These are phyloP conservation scores for Pisolithus tinctorius DNA, from an alignment of 768 basidiomycete genomes.

Conservation along the genomic window DNA sequence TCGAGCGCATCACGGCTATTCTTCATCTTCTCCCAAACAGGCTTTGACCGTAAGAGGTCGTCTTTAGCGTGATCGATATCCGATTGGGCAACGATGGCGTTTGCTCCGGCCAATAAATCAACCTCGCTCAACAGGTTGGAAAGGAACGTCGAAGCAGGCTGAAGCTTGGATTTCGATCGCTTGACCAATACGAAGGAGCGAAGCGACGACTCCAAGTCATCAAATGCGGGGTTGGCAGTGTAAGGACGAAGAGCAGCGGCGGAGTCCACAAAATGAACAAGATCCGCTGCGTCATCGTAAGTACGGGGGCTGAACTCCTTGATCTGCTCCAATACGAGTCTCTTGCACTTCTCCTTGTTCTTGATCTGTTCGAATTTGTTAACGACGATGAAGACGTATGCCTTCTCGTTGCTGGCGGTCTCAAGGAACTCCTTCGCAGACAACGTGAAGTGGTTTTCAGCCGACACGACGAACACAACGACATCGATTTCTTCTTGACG, in stretches of 20 bases:
- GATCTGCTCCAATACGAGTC: slow-evolving; percentile 89
- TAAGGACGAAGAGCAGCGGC: slow-evolving; percentile 63
- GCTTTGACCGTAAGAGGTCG: slow-evolving; percentile 63
- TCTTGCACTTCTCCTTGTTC: slow-evolving; percentile 89
- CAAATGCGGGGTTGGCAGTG: slow-evolving; percentile 65
- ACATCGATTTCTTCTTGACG: slow-evolving; percentile 98
- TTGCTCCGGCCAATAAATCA: slow-evolving; percentile 79
- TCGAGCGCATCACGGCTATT: slow-evolving; percentile 67
- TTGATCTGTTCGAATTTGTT: slow-evolving; percentile 96
- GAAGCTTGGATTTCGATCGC: slow-evolving; percentile 92
- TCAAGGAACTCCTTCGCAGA: slow-evolving; percentile 91
- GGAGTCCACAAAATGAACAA: slow-evolving; percentile 98
- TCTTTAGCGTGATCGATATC: slow-evolving; percentile 68
- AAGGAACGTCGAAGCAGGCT: slow-evolving; percentile 89
- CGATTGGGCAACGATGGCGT: slow-evolving; percentile 75
- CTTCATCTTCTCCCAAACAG: slow-evolving; percentile 86
- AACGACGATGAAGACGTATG: slow-evolving; percentile 96
- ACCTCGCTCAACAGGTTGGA: slow-evolving; percentile 85
- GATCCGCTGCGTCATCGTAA: slow-evolving; percentile 82
- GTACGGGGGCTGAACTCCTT: slow-evolving; percentile 85
- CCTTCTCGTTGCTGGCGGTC: slow-evolving; percentile 94
- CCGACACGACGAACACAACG: slow-evolving; percentile 94
- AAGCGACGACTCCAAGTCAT: slow-evolving; percentile 81
- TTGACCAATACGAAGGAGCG: slow-evolving; percentile 95
- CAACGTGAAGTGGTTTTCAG: slow-evolving; percentile 97